Evolutionary conservation across 805 yeast species (phyloP).

Genomic region (Saccharomycopsis schoenii): DNA sequence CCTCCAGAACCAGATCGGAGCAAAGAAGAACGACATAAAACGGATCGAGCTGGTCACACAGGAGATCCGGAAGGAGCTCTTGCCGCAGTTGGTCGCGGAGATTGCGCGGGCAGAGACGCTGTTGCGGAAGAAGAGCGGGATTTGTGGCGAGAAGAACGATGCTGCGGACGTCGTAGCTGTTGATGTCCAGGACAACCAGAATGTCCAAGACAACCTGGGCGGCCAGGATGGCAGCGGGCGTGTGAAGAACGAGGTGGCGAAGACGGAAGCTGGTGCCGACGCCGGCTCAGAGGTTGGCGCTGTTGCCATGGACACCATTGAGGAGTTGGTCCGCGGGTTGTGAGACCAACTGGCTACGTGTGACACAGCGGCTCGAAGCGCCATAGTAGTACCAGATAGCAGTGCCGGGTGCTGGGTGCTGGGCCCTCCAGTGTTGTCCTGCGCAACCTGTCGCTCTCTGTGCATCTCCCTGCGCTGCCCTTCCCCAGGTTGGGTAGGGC

Average conservation of each 20-base stretch:
- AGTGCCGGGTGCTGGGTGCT: no score
- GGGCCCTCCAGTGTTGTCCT: no score
- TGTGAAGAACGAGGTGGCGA: no score
- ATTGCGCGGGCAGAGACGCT: neutral
- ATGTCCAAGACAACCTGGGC: neutral
- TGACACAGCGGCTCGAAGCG: no score
- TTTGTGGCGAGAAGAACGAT: neutral
- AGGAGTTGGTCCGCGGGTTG: neutral
- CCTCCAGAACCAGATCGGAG: conserved; percentile 59
- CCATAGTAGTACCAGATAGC: no score
- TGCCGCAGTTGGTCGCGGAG: neutral
- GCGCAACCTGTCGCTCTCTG: no score
- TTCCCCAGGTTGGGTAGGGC: no score
- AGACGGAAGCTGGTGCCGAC: no score
- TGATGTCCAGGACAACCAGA: neutral
- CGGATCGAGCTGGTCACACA: conserved; percentile 7
- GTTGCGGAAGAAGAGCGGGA: neutral
- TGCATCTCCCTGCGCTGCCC: no score
- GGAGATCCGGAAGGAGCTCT: neutral
- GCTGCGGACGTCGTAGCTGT: neutral
- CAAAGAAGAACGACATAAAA: conserved; percentile 44
- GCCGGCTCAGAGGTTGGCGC: neutral
- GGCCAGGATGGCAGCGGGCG: no score
- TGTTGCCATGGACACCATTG: neutral
- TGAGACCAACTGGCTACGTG: no score